Conservation (phyloP, 176 grass and related monocot genomes). For the Leersia perrieri region DNA sequence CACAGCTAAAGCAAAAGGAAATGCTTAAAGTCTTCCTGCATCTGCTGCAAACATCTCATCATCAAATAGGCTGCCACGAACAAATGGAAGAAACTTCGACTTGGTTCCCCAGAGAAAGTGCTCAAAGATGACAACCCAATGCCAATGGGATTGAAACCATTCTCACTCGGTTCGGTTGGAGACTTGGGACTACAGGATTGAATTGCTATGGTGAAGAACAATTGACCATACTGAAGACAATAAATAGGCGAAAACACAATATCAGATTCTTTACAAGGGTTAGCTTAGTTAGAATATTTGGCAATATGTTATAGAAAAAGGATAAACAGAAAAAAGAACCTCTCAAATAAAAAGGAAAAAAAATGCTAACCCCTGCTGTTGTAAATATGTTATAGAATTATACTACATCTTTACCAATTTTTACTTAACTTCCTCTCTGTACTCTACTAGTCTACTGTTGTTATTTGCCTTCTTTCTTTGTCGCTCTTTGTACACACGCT, state of each 20-base stretch:
- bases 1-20: constrained; percentile 2
- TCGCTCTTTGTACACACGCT: neutral
- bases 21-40: neutral
- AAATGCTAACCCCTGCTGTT: neutral
- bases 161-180: neutral
- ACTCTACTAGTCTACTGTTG: neutral
- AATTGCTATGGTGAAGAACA: constrained; percentile 54
- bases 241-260: constrained; percentile 44
- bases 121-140: neutral
- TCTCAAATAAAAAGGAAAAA: neutral
- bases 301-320: neutral
- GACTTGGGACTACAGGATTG: constrained; percentile 36
- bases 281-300: constrained; percentile 31
- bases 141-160: neutral
- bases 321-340: neutral
- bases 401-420: constrained; percentile 5
- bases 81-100: constrained; percentile 16
- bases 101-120: neutral
- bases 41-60: neutral
- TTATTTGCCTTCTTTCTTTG: neutral
- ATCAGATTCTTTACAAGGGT: constrained; percentile 54
- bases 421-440: neutral
- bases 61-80: neutral
- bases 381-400: constrained; percentile 40
- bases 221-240: constrained; percentile 44